phyloP scores from a whole-genome alignment of 768 basidiomycete genomes.

The Leccinum disarticulatum region DNA sequence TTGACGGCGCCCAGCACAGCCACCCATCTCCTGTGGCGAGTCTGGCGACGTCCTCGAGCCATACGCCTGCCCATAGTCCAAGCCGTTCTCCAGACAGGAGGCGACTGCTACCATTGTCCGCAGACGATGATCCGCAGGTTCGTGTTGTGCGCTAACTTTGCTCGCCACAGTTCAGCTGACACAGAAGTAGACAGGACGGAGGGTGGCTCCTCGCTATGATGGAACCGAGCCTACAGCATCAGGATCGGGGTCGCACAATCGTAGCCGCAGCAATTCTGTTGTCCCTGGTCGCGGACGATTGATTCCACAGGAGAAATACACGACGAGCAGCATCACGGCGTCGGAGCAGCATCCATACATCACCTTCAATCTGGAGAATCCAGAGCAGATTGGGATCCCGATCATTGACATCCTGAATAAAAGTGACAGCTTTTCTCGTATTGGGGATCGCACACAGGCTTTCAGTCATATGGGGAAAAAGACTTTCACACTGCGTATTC shows the following conservation, averaged over 20 bases:
- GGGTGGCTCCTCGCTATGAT: conserved; percentile 19
- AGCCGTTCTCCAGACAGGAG: conserved; percentile 23
- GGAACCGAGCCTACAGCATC: conserved; percentile 6
- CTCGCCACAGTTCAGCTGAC: conserved; percentile 17
- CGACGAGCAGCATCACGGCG: conserved; percentile 10
- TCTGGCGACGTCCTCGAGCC: conserved; percentile 17
- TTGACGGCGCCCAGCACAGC: conserved; percentile 17
- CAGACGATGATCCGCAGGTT: conserved; percentile 13
- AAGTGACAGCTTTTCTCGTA: conserved; percentile 46
- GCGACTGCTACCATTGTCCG: conserved; percentile 8
- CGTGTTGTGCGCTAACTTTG: conserved; percentile 10
- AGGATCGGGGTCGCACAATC: conserved; percentile 2
- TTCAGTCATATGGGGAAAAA: conserved; percentile 65
- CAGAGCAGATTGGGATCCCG: conserved; percentile 57
- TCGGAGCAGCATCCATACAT: conserved; percentile 50
- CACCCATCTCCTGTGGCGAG: conserved; percentile 19
- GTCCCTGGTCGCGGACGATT: conserved; percentile 18
- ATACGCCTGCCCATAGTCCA: conserved; percentile 10
- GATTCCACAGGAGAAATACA: conserved; percentile 28
- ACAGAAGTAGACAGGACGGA: conserved; percentile 17
- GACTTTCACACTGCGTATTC: conserved; percentile 72
- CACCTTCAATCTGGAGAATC: conserved; percentile 54
- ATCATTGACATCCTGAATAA: conserved; percentile 58
- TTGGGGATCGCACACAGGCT: conserved; percentile 54
- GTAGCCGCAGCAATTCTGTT: conserved; percentile 1